phyloP scores from a whole-genome alignment of 352 stramenopile species.

The Globisporangium heterothallicum region DNA sequence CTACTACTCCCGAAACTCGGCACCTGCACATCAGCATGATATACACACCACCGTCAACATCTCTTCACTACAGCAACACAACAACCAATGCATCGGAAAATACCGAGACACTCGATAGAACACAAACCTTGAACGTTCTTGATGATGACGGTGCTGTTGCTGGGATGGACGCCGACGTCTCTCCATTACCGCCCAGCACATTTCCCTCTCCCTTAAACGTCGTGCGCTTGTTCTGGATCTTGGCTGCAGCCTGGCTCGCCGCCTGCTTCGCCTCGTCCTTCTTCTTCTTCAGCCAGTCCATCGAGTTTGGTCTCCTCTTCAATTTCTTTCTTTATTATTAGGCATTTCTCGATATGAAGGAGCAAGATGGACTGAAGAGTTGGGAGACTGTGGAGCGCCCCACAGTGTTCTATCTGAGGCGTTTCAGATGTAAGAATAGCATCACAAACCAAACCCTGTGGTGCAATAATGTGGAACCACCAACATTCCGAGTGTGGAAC shows the following conservation, averaged over 20 bases:
- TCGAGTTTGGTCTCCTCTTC: conserved; percentile 8
- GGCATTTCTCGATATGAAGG: neutral
- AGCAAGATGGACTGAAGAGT: too few species aligned
- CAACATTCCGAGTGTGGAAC: too few species aligned
- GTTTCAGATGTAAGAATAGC: too few species aligned
- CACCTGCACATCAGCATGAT: conserved; percentile 17
- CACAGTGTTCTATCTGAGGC: neutral
- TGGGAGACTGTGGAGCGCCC: neutral
- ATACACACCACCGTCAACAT: neutral
- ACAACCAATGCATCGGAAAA: too few species aligned
- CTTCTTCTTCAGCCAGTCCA: conserved; percentile 84
- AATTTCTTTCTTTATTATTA: neutral
- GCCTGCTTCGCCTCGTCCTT: conserved; percentile 69
- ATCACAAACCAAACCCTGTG: too few species aligned
- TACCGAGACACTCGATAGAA: too few species aligned
- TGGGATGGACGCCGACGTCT: conserved; percentile 3
- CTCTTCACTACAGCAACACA: neutral
- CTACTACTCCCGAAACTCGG: conserved; percentile 30
- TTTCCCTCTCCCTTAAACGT: conserved; percentile 62
- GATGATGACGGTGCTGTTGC: conserved; percentile 9
- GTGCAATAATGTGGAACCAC: too few species aligned
- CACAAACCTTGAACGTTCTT: conserved; percentile 27
- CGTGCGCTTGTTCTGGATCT: conserved; percentile 70
- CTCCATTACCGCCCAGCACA: conserved; percentile 39
- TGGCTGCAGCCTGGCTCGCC: conserved; percentile 34